Base-by-base conservation (phyloP, 2,329 filamentous ascomycete genomes). In the Sphaerulina vaccinii region DNA sequence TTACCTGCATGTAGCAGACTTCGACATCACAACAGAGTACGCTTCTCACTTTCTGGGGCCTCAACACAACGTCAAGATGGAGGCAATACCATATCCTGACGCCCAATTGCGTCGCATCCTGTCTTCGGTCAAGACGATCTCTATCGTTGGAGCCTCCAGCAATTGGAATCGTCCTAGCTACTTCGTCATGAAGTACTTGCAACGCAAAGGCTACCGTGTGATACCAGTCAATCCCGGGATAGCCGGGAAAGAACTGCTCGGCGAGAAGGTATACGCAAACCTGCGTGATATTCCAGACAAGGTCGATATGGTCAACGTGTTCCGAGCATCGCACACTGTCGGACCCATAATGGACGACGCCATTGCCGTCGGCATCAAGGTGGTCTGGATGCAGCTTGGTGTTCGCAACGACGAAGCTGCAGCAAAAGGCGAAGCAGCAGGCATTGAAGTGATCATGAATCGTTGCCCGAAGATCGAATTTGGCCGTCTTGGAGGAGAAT, bases 151-250 rank as follows among this genome's bases (percentile, higher is more conserved):
- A 18, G 53, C 53, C 43, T 55, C 53, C 13, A 52, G 49, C 53
- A 55, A 55, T 32, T 55, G 53, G 53, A 55, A 55, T n/a, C 53
- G 53, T 23, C 53, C 53, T 32, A 55, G 53, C 49, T 55, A 55
- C 53, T 55, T 55, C 18, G 53, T 55, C 11, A 55, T 55, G 53
- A 52, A 55, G 53, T 55, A 55, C 38, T 13, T 55, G 21, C 53
- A 55, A 33, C 53, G 53, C 33, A 55, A 55, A 49, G 53, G 53
- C 49, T 55, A 55, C 40, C 53, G 53, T 40, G 53, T 55, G 23
- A 55, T 55, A n/a, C 53, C 53, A 23, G 53, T 55, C 49, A 55
- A 55, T 35, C 53, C 53, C 16, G 53, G 49, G 21, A 52, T 45
- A 45, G 53, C 53, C 41, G 53, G 53, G 3, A 55, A 52, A 24